A percentile compares a stretch with the other conserved stretches of the same genome.
Evolutionary conservation across 73 alveolate genomes (phyloP).

Genomic region (Paramecium pentaurelia): DNA sequence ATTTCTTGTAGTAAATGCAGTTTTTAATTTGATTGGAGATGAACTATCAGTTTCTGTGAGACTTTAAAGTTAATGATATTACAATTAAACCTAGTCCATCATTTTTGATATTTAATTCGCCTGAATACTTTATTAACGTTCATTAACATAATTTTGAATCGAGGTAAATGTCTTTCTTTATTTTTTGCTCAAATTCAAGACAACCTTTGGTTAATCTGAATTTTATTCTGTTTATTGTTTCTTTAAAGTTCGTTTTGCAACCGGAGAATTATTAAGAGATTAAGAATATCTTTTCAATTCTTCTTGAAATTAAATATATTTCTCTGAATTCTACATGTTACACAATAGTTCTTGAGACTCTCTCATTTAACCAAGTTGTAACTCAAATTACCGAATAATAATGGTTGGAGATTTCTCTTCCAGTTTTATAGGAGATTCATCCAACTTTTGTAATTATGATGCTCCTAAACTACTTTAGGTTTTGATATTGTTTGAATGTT

Average conservation of each 20-base stretch:
- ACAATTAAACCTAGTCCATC: not conserved
- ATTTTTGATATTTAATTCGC: not conserved
- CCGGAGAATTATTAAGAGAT: not conserved
- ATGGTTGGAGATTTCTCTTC: not conserved
- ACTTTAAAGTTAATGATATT: not conserved
- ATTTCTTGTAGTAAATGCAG: not conserved
- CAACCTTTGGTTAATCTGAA: not conserved
- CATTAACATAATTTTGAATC: not conserved
- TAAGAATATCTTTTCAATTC: not conserved
- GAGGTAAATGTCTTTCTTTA: not conserved
- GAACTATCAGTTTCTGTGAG: slow-evolving; percentile 26
- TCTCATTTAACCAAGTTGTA: not conserved
- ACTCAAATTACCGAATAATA: not conserved
- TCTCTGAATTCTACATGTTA: not conserved
- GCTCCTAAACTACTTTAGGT: not conserved
- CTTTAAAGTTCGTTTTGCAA: not conserved
- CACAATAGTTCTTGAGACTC: not conserved
- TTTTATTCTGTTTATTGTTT: not conserved
- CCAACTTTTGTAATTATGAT: not conserved
- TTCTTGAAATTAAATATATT: not conserved
- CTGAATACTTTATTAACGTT: not conserved
- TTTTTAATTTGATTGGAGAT: not conserved
- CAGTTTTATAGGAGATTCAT: not conserved
- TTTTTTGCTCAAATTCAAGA: not conserved
- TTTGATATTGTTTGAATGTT: not conserved